Evolutionary conservation across 1,284 basidiomycete genomes (phyloP), one percentile per base, ranked within the genome.

Genomic region (Termitomyces sp.): DNA sequence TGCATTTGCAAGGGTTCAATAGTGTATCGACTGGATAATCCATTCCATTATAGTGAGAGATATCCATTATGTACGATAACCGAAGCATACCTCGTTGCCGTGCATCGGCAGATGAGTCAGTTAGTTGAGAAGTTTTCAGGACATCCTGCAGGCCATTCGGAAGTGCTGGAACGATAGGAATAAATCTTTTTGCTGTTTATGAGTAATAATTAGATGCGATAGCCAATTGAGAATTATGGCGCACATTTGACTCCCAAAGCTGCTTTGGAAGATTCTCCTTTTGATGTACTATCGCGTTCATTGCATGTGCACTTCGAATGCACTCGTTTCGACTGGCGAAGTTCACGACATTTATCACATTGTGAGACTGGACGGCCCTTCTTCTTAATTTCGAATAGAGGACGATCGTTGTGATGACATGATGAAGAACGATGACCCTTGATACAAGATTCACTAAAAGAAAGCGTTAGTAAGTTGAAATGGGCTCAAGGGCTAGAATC

Each of bases 391-490:
- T 93, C 89, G 59, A 88, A 91, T 10, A 93, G 73, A 1, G 89
- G 88, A 8, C 91, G 78, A 58, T 91, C 87, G 44, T 83, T 84
- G 64, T 93, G 91, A 37, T 80, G 79, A 65, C 91, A 93, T 10
- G 81, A 82, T 1, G 90, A 91, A 2, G 91, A 91, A 50, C 91
- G 81, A 63, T 93, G 91, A 1, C 90, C 91, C 71, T 93, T 92
- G 68, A 93, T 92, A 67, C 91, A 93, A 9, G 89, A 86, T 71
- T 88, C 87, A 68, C 90, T 92, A 61, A 14, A 24, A 31, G 14
- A 46, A 44, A 39, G 40, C 31, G 52, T 31, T 44, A 24, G 28
- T 33, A 33, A 13, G 42, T 21, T 33, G 6, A 10, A 18, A 18
- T 7, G 7, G 39, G 13, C 41, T 34, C 48, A 33, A 39, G 38